A percentile compares a stretch with the other conserved stretches of the same genome.
These are phyloP conservation scores for Nadsonia fulvescens DNA, from an alignment of 805 yeast genomes.

Conservation along the genomic window DNA sequence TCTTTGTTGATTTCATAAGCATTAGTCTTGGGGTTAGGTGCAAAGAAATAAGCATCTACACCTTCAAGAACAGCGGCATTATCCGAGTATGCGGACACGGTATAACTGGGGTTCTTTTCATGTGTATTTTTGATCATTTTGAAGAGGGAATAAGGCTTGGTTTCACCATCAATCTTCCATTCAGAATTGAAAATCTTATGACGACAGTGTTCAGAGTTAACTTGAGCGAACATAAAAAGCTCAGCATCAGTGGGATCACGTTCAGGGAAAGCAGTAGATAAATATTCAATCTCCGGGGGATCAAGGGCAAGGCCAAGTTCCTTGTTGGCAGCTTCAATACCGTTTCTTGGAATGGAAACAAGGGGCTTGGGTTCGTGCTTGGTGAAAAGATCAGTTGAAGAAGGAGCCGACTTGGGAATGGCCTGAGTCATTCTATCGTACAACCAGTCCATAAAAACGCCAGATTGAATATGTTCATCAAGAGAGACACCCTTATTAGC, in stretches of 20 bases:
- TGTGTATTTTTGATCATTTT: constrained; percentile 94
- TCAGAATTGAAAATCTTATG: constrained; percentile 97
- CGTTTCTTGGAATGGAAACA: constrained; percentile 34
- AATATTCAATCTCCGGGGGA: constrained; percentile 78
- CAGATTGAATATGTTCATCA: constrained; percentile 32
- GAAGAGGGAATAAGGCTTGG: constrained; percentile 61
- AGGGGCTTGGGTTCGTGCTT: constrained; percentile 72
- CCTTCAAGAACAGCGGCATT: constrained; percentile 94
- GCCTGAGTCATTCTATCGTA: constrained; percentile 91
- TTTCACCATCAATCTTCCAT: constrained; percentile 82
- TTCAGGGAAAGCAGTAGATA: constrained; percentile 63
- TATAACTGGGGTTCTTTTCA: constrained; percentile 55
- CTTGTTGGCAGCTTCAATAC: constrained; percentile 59
- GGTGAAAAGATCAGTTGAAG: constrained; percentile 52
- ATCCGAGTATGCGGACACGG: constrained; percentile 89
- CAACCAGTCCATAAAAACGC: constrained; percentile 47
- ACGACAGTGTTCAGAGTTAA: constrained; percentile 97
- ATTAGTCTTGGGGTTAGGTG: constrained; percentile 59
- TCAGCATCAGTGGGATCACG: constrained; percentile 97
- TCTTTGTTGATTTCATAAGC: constrained; percentile 64
- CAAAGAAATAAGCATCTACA: constrained; percentile 51
- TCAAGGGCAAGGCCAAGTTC: constrained; percentile 88
- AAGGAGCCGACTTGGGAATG: constrained; percentile 39
- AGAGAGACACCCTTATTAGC: constrained; percentile 58
- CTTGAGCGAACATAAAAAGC: constrained; percentile 97